phyloP scores from a whole-genome alignment of 805 yeast genomes.

The Cyberlindnera galapagoensis region DNA sequence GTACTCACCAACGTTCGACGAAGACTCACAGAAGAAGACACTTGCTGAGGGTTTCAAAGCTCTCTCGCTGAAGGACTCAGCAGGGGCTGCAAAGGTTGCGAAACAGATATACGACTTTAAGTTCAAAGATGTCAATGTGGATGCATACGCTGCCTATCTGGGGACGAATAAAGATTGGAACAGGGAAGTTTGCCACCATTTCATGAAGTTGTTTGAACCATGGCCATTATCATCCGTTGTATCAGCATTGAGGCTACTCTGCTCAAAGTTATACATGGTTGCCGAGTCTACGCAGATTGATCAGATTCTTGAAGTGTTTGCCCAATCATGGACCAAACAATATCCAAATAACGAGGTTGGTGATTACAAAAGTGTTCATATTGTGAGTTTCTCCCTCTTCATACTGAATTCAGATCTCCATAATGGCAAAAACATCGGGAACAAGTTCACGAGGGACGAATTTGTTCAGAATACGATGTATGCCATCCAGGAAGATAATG shows the following conservation, averaged over 20 bases:
- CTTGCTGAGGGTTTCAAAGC: too few relatives aligned
- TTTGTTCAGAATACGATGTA: constrained; percentile 45
- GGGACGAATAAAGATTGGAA: constrained; percentile 27
- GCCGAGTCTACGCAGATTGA: constrained; percentile 84
- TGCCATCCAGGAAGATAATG: constrained; percentile 31
- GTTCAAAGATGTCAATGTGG: constrained; percentile 29
- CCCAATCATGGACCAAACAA: constrained; percentile 52
- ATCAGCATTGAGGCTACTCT: constrained; percentile 51
- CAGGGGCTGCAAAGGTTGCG: constrained; percentile 25
- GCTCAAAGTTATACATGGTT: constrained; percentile 61
- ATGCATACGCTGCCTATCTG: constrained; percentile 35
- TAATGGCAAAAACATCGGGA: constrained; percentile 35
- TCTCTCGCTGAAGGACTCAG: too few relatives aligned
- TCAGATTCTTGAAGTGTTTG: constrained; percentile 60
- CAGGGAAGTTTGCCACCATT: constrained; percentile 26
- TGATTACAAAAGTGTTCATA: constrained; percentile 56
- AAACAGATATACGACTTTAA: constrained; percentile 26
- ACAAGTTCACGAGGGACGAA: constrained; percentile 33
- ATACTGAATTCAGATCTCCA: constrained; percentile 75
- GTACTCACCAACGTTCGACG: constrained; percentile 15
- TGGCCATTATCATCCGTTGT: constrained; percentile 46
- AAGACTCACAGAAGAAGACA: too few relatives aligned
- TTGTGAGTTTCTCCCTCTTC: constrained; percentile 64
- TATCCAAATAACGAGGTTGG: constrained; percentile 43
- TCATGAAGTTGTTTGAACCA: constrained; percentile 34